phyloP scores from a whole-genome alignment of 1,284 basidiomycete genomes.

The Malassezia nana region DNA sequence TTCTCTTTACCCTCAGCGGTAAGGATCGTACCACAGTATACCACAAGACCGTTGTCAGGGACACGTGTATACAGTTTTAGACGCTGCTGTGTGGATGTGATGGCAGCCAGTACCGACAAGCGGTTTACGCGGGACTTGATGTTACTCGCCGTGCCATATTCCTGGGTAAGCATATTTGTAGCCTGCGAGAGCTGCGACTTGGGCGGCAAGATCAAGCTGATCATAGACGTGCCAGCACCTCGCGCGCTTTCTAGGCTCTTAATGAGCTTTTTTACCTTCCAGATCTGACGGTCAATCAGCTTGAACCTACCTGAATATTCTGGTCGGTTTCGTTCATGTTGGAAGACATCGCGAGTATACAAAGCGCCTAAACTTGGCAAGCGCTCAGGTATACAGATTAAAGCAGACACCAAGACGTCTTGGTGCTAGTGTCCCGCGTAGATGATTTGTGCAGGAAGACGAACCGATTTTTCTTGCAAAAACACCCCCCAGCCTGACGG shows the following conservation, averaged over 20 bases:
- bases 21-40: conserved; percentile 80
- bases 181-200: conserved; percentile 91
- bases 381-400: background rate
- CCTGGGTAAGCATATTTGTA: conserved; percentile 90
- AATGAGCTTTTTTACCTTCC: conserved; percentile 85
- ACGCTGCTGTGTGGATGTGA: conserved; percentile 96
- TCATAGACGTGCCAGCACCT: conserved; percentile 91
- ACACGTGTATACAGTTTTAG: conserved; percentile 83
- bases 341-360: conserved; percentile 8
- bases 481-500: background rate
- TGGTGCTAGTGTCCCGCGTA: background rate
- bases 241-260: conserved; percentile 45
- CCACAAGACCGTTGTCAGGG: conserved; percentile 90
- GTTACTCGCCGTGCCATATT: conserved; percentile 76
- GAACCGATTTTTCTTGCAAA: conserved; percentile 3
- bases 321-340: conserved; percentile 17
- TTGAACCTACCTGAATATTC: conserved; percentile 18
- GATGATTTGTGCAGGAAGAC: background rate
- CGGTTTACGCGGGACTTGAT: conserved; percentile 99
- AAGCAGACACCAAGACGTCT: background rate
- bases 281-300: conserved; percentile 47
- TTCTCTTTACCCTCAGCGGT: conserved; percentile 96
- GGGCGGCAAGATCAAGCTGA: conserved; percentile 90
- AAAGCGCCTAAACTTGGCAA: background rate
- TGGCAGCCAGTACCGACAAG: conserved; percentile 90